Conservation (phyloP, 2,329 filamentous ascomycete species). For the Colletotrichum lupini region DNA sequence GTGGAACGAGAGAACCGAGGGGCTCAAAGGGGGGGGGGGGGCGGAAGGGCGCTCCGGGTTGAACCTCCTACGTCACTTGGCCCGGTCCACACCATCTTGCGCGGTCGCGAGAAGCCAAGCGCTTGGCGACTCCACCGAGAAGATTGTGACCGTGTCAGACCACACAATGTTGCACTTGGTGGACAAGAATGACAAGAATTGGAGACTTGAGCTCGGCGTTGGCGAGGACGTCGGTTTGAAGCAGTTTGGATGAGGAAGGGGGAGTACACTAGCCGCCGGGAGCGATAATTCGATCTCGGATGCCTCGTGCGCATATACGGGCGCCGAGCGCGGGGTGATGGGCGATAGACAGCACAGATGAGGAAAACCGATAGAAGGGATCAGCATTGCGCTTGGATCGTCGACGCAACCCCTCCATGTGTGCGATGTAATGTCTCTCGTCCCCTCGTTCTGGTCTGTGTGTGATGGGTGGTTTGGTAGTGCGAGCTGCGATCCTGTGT, state of each 20-base stretch:
- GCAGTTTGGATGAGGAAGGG: neutral
- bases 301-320: neutral
- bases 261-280: constrained; percentile 14
- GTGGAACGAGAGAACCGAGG: neutral
- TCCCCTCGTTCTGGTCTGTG: constrained; percentile 14
- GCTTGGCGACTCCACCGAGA: constrained; percentile 29
- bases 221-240: neutral
- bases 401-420: constrained; percentile 9
- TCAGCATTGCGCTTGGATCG: constrained; percentile 33
- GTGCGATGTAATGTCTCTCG: neutral
- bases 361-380: constrained; percentile 25
- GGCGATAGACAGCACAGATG: constrained; percentile 12
- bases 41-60: constrained; percentile 10
- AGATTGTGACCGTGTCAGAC: constrained; percentile 29
- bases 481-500: neutral
- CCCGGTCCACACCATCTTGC: constrained; percentile 31
- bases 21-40: neutral
- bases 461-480: neutral
- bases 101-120: constrained; percentile 31
- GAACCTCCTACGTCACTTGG: constrained; percentile 35
- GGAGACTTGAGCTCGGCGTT: neutral
- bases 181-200: neutral
- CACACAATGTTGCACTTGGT: constrained; percentile 3
- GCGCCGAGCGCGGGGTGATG: constrained; percentile 7
- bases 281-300: constrained; percentile 12